phyloP scores from a whole-genome alignment of 768 basidiomycete species.

The Kwoniella botswanensis region DNA sequence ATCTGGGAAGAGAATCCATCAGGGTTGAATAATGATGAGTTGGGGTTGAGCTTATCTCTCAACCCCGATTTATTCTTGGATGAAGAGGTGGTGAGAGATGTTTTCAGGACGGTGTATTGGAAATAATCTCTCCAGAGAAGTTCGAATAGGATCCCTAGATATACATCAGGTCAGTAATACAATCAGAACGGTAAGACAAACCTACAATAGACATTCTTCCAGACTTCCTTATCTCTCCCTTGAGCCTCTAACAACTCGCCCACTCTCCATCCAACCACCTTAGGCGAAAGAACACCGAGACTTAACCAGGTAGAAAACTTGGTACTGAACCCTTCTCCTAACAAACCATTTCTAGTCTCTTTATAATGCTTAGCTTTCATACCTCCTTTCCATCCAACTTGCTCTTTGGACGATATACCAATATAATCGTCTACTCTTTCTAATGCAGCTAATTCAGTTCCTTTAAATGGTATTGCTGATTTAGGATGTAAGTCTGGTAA shows the following conservation, averaged over 20 bases:
- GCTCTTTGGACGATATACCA: conserved; percentile 22
- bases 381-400: conserved; percentile 36
- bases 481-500: conserved; percentile 28
- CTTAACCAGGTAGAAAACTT: conserved; percentile 61
- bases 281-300: conserved; percentile 54
- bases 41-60: conserved; percentile 27
- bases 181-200: too few species aligned
- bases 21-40: conserved; percentile 58
- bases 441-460: conserved; percentile 55
- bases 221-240: conserved; percentile 48
- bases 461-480: conserved; percentile 58
- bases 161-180: too few species aligned
- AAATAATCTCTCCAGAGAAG: conserved; percentile 62
- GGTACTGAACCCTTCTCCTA: conserved; percentile 60
- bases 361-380: conserved; percentile 57
- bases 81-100: conserved; percentile 26
- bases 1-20: conserved; percentile 58
- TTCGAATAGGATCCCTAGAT: conserved; percentile 57
- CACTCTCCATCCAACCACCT: conserved; percentile 52
- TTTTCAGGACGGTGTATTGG: conserved; percentile 54
- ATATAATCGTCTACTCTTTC: conserved; percentile 58
- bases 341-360: conserved; percentile 59
- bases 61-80: conserved; percentile 3
- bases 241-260: conserved; percentile 40
- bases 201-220: conserved; percentile 60